phyloP scores from a whole-genome alignment of 176 grass and related monocot species.

The Lolium multiflorum region DNA sequence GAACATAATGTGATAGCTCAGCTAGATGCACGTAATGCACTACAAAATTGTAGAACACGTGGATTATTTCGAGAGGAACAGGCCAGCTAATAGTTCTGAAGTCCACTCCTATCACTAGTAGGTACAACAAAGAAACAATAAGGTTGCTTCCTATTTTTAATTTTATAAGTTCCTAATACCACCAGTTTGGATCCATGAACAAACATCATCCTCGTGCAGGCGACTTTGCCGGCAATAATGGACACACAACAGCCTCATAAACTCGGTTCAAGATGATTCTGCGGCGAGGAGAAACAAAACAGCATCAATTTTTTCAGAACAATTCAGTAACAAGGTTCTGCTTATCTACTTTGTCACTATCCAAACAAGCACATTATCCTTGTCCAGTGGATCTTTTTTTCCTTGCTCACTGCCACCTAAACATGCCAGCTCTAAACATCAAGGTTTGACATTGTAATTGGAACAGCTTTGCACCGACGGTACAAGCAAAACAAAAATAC shows the following conservation, averaged over 20 bases:
- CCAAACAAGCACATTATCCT: conserved; percentile 32
- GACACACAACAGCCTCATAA: conserved; percentile 19
- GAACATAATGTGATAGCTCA: conserved; percentile 32
- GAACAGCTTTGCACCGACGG: conserved; percentile 38
- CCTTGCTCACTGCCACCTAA: conserved; percentile 9
- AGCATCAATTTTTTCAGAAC: conserved; percentile 37
- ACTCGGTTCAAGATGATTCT: background rate
- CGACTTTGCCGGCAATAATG: conserved; percentile 7
- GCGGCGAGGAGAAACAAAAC: conserved; percentile 35
- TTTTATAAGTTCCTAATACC: background rate
- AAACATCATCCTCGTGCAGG: conserved; percentile 11
- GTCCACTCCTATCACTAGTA: conserved; percentile 4
- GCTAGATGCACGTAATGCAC: background rate
- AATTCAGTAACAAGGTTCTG: conserved; percentile 38
- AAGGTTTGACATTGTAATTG: conserved; percentile 7
- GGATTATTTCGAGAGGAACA: conserved; percentile 3
- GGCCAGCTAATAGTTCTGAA: background rate
- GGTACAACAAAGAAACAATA: conserved; percentile 11
- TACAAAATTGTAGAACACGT: background rate
- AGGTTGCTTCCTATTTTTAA: background rate
- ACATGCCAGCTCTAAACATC: conserved; percentile 20
- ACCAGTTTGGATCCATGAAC: conserved; percentile 4
- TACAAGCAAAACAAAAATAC: background rate
- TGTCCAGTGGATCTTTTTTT: conserved; percentile 48
- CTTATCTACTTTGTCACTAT: background rate